A percentile compares a stretch with the other conserved stretches of the same genome.
Conservation (phyloP, 768 basidiomycete genomes). For the Boletus tylopilopsis region DNA sequence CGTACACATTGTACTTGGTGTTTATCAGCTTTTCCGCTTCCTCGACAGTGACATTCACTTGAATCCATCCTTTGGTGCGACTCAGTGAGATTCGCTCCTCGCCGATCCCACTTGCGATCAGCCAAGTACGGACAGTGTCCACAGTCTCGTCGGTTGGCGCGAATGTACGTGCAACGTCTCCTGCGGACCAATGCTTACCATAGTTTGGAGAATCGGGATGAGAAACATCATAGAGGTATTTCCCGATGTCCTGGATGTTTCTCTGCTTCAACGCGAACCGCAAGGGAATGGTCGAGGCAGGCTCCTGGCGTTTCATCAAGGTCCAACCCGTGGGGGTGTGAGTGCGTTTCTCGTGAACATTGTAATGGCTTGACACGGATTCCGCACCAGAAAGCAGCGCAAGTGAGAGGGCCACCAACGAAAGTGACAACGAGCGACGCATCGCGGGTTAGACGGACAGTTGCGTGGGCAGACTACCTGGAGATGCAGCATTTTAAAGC, state of each 20-base stretch:
- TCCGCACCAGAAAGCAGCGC: conserved; percentile 13
- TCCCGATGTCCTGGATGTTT: conserved; percentile 26
- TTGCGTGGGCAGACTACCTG: not conserved
- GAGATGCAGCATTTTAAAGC: not conserved
- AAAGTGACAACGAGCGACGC: conserved; percentile 3
- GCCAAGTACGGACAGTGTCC: conserved; percentile 22
- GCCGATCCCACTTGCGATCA: conserved; percentile 23
- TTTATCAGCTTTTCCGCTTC: conserved; percentile 33
- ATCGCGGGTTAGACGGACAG: conserved; percentile 2
- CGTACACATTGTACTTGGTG: conserved; percentile 31
- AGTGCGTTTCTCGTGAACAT: conserved; percentile 40
- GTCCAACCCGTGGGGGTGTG: conserved; percentile 36
- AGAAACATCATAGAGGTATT: conserved; percentile 27
- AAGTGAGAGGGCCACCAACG: conserved; percentile 13
- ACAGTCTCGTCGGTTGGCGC: conserved; percentile 21
- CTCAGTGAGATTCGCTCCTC: conserved; percentile 15
- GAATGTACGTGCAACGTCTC: conserved; percentile 23
- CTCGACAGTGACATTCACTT: conserved; percentile 24
- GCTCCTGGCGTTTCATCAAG: conserved; percentile 32
- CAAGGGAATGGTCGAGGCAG: conserved; percentile 29
- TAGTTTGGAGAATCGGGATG: conserved; percentile 33
- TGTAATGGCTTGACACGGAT: conserved; percentile 17
- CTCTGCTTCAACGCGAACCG: conserved; percentile 32
- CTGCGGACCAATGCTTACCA: conserved; percentile 30
- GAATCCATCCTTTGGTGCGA: conserved; percentile 24